phyloP scores from a whole-genome alignment of 2,329 filamentous ascomycete genomes.

The Fusarium equiseti region DNA sequence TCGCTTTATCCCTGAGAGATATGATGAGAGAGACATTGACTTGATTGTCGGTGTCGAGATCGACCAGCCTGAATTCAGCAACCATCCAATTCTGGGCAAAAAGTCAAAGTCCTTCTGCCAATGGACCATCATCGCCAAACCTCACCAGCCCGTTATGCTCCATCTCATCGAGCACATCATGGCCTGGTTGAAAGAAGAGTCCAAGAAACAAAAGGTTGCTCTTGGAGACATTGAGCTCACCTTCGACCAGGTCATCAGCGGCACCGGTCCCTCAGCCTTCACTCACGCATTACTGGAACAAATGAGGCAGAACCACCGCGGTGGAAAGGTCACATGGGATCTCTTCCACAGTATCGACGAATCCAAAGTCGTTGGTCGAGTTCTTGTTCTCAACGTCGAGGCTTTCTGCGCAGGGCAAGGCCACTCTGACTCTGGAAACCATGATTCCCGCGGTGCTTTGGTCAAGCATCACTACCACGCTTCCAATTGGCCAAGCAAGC shows the following conservation, averaged over 20 bases:
- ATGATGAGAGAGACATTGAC: conserved; percentile 73
- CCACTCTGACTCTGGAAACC: conserved; percentile 78
- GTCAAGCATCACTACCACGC: conserved; percentile 83
- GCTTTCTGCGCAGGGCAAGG: conserved; percentile 80
- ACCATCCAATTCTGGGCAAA: conserved; percentile 74
- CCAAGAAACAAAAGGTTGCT: conserved; percentile 67
- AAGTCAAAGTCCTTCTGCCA: conserved; percentile 80
- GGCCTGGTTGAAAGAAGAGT: conserved; percentile 71
- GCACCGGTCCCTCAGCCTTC: conserved; percentile 79
- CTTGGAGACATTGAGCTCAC: conserved; percentile 73
- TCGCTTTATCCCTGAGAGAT: conserved; percentile 62
- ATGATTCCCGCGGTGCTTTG: conserved; percentile 73
- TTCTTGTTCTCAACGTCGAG: conserved; percentile 77
- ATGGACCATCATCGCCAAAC: conserved; percentile 80
- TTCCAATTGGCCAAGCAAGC: conserved; percentile 75
- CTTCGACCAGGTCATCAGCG: conserved; percentile 78
- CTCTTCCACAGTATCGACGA: conserved; percentile 74
- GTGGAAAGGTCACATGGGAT: conserved; percentile 67
- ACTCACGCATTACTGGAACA: conserved; percentile 73
- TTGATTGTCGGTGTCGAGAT: conserved; percentile 79
- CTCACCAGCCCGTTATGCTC: conserved; percentile 75
- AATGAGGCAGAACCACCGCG: conserved; percentile 64
- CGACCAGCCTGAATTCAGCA: conserved; percentile 73
- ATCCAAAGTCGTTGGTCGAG: conserved; percentile 72
- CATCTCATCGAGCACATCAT: conserved; percentile 76